Evolutionary conservation across 805 yeast genomes (phyloP).

Genomic region (Saccharomycopsis capsularis): DNA sequence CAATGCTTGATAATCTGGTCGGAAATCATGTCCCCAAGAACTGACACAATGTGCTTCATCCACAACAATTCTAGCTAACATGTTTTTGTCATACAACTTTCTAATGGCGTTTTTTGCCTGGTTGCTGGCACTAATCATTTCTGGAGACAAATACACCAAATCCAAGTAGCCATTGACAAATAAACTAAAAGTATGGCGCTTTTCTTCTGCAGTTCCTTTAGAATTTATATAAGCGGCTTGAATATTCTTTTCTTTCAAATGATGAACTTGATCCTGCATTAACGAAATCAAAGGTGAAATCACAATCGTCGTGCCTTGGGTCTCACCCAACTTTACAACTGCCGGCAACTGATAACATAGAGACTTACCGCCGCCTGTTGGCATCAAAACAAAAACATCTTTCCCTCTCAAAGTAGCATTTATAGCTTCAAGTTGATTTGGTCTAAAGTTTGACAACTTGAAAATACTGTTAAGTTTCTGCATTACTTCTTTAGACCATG

Average conservation of each 20-base stretch:
- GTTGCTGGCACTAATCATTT: conserved; percentile 75
- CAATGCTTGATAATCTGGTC: conserved; percentile 89
- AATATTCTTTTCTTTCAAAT: conserved; percentile 57
- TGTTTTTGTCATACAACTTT: conserved; percentile 44
- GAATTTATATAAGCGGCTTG: conserved; percentile 87
- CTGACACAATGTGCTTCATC: conserved; percentile 99
- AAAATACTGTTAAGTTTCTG: conserved; percentile 51
- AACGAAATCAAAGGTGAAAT: conserved; percentile 90
- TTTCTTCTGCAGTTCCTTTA: conserved; percentile 55
- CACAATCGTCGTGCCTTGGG: conserved; percentile 82
- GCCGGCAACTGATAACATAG: conserved; percentile 95
- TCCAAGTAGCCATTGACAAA: conserved; percentile 64
- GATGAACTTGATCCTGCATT: conserved; percentile 96
- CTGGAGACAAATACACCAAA: conserved; percentile 86
- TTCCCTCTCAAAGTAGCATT: conserved; percentile 66
- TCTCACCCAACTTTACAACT: conserved; percentile 62
- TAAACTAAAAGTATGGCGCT: conserved; percentile 51
- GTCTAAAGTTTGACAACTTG: conserved; percentile 59
- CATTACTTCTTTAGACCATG: conserved; percentile 68
- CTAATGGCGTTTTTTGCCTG: conserved; percentile 60
- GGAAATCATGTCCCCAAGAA: conserved; percentile 97
- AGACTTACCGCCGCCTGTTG: conserved; percentile 98
- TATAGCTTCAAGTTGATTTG: conserved; percentile 82
- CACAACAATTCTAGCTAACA: conserved; percentile 79
- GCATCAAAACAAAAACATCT: conserved; percentile 94